phyloP scores from a whole-genome alignment of 2,329 filamentous ascomycete species.

The Penicillium sp. region DNA sequence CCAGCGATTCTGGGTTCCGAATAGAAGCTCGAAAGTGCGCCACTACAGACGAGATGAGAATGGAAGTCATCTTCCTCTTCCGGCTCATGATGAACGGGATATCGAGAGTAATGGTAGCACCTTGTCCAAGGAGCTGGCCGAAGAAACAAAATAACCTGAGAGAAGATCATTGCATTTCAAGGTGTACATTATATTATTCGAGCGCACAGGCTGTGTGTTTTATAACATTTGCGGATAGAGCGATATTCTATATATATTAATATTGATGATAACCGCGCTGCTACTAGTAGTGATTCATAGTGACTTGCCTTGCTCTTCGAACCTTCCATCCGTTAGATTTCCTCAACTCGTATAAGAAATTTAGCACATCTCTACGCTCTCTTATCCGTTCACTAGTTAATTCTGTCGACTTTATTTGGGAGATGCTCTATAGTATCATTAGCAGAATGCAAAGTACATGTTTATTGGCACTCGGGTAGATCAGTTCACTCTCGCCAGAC shows the following conservation, averaged over 20 bases:
- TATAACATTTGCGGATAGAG: background rate
- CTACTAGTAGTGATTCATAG: too few species aligned
- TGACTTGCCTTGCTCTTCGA: too few species aligned
- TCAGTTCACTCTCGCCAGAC: too few species aligned
- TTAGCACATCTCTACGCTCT: too few species aligned
- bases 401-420: too few species aligned
- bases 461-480: too few species aligned
- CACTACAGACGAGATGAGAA: constrained; percentile 8
- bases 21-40: constrained; percentile 50
- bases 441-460: too few species aligned
- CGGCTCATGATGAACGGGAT: background rate
- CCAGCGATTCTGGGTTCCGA: constrained; percentile 69
- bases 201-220: background rate
- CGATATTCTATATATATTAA: background rate
- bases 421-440: too few species aligned
- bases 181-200: background rate
- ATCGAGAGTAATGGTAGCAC: background rate
- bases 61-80: background rate
- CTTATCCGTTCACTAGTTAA: too few species aligned
- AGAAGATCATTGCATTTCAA: background rate
- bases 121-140: background rate
- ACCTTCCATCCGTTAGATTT: too few species aligned
- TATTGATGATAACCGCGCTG: too few species aligned
- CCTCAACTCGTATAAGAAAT: too few species aligned
- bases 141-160: background rate